Base-by-base conservation (phyloP, 2,329 filamentous ascomycete species). In the Aspergillus glaucus region DNA sequence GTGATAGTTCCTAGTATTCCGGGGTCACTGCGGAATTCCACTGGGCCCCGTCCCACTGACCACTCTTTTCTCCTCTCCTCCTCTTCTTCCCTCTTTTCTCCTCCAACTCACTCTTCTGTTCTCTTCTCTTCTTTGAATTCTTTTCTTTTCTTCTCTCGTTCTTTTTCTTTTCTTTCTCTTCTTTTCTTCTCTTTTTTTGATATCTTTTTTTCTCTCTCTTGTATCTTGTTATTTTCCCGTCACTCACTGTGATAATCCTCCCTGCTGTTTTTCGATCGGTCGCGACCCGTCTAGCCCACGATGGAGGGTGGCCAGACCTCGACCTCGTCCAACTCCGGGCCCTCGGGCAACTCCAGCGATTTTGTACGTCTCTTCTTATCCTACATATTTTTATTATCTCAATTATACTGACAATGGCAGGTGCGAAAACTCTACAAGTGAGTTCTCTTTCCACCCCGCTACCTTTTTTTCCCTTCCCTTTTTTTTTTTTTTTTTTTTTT, bases 371-470 rank as follows among this genome's bases (percentile, higher is more conserved):
- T 53, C 42, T 28, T 22, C 15, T 12, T 8, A 54, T 34, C 39
- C 37, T 49, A n/a, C 30, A 44, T 44, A 24, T 46, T 49, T 41
- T n/a, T 40, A 37, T 40, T 46, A 41, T 19, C 46, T 41, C 14
- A 7, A 17, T 36, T 14, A 46, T 45, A 55, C 60, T 63, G 55
- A 62, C 51, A 60, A 53, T 55, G 47, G 19, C 50, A 96, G 91
- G 91, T 97, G 74, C 90, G 92, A 77, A 97, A 97, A 75, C 78
- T 97, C 57, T 97, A 96, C 80, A 95, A 95, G 92, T 97, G 84
- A 73, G 79, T 71, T 48, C 39, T 49, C 26, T 44, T 34, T 45
- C 36, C 44, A 47, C 26, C 26, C 26, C 34, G n/a, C 37, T 12
- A 12, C 17, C 22, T 40, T 21, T 22, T 40, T 19, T 22, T 14